phyloP scores from a whole-genome alignment of 108 stramenopile genomes.

The Cyclotella baltica region DNA sequence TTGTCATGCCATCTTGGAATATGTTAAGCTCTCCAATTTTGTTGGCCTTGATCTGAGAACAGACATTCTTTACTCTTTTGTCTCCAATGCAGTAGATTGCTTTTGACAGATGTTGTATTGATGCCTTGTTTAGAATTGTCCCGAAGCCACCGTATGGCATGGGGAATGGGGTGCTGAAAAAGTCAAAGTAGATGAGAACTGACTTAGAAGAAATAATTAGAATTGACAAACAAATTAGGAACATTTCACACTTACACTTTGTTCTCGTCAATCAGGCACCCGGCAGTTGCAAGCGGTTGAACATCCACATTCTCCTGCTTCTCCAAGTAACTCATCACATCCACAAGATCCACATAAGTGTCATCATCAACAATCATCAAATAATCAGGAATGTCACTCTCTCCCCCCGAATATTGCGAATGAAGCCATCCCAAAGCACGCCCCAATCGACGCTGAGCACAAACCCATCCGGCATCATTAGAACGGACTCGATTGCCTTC shows the following conservation, averaged over 20 bases:
- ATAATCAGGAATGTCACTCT: neutral
- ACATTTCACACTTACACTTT: neutral
- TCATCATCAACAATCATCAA: conserved; percentile 19
- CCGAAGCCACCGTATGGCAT: conserved; percentile 59
- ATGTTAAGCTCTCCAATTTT: neutral
- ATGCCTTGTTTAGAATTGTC: conserved; percentile 22
- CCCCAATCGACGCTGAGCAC: conserved; percentile 40
- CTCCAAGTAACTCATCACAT: conserved; percentile 12
- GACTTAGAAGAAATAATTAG: too few species aligned
- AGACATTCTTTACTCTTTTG: neutral
- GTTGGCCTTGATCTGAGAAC: neutral
- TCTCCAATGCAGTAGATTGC: conserved; percentile 17
- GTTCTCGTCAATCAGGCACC: neutral
- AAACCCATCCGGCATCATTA: conserved; percentile 36
- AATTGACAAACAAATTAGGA: too few species aligned
- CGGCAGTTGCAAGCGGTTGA: conserved; percentile 1
- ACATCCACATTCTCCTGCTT: conserved; percentile 1
- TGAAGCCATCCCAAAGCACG: conserved; percentile 20
- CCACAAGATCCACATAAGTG: conserved; percentile 5
- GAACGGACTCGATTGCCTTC: neutral
- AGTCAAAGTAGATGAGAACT: too few species aligned
- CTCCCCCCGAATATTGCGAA: neutral
- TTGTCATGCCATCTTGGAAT: conserved; percentile 13
- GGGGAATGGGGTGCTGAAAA: conserved; percentile 12
- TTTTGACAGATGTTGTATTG: conserved; percentile 23